Base-by-base conservation (phyloP, 441 rosid species). In the Gossypium trilobum region DNA sequence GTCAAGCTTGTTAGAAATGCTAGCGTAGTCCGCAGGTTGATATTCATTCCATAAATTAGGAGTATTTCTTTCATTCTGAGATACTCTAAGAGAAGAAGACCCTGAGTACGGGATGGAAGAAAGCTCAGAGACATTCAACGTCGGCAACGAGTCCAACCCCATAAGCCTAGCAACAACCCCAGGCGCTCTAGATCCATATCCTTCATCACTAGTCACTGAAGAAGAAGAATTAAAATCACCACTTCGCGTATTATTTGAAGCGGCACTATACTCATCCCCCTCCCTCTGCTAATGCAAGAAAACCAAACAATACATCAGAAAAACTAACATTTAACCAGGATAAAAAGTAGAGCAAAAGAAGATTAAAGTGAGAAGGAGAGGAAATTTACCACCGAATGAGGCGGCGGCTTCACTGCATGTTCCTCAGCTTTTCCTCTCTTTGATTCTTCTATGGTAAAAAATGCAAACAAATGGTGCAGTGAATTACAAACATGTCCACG, bases 161-260 rank as follows among this genome's bases (percentile, higher is more conserved):
- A 95, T 95, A 51, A 95, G 96, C 78, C 92, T 88, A 44, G 98
- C 99, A 70, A 95, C 95, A 51, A 91, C 96, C 62, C 98, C 90
- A 0, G 98, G 97, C 31, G 89, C 90, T 81, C 79, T 84, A 52
- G 84, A 69, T 55, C 81, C 93, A 78, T 22, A 82, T 72, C 85
- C 90, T 69, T 91, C 95, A 61, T 89, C 92, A 75, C 95, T 89
- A 69, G 78, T 81, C 44, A 83, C 82, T 6, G 93, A 88, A 29
- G 93, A 87, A 55, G 88, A 76, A 68, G 85, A 89, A 23, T 75
- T 83, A 72, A 83, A 84, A 73, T 81, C 94, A 75, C 70, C 72
- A 64, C 87, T 82, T 17, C 61, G 87, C 50, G 72, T 87, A 77
- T 81, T 81, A 74, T 81, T 84, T n/a, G 82, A 79, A 77, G 78